Conservation (phyloP, 1,284 basidiomycete genomes). For the Malassezia yamatoensis region DNA sequence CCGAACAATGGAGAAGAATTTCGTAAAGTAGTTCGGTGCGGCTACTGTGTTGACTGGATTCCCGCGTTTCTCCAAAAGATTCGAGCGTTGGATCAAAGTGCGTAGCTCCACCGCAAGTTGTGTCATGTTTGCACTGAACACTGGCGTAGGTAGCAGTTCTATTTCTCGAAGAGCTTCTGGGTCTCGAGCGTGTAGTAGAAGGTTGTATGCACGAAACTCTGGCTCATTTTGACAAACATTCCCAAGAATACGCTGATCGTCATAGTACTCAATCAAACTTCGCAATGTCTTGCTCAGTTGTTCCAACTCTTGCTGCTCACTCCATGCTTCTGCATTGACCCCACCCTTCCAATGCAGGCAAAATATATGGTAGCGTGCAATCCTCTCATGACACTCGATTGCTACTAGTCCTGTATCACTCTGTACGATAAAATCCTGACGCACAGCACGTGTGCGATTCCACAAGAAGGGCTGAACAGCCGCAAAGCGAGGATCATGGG, state of each 20-base stretch:
- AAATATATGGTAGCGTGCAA: slow-evolving; percentile 84
- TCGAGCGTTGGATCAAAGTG: slow-evolving; percentile 66
- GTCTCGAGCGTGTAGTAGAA: slow-evolving; percentile 81
- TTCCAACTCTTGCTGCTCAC: slow-evolving; percentile 68
- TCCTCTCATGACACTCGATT: slow-evolving; percentile 83
- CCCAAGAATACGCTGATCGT: slow-evolving; percentile 61
- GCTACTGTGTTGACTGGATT: slow-evolving; percentile 51
- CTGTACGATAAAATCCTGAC: slow-evolving; percentile 92
- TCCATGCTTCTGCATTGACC: slow-evolving; percentile 56
- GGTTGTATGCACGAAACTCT: slow-evolving; percentile 90
- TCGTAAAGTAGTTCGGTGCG: slow-evolving; percentile 56
- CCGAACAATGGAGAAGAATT: slow-evolving; percentile 52
- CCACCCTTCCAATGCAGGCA: slow-evolving; percentile 59
- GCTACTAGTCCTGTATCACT: slow-evolving; percentile 65
- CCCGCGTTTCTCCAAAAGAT: slow-evolving; percentile 53
- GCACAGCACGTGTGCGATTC: slow-evolving; percentile 77
- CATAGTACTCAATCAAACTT: slow-evolving; percentile 83
- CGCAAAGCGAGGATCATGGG: slow-evolving; percentile 54
- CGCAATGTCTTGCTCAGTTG: slow-evolving; percentile 81
- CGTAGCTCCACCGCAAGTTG: slow-evolving; percentile 72
- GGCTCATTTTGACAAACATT: slow-evolving; percentile 68
- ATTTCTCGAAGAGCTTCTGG: slow-evolving; percentile 60
- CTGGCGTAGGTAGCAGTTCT: slow-evolving; percentile 63
- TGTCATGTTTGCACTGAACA: slow-evolving; percentile 66
- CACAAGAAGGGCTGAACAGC: slow-evolving; percentile 74